Evolutionary conservation across 345 rosid species (phyloP).

Genomic region (Rhodamnia argentea): DNA sequence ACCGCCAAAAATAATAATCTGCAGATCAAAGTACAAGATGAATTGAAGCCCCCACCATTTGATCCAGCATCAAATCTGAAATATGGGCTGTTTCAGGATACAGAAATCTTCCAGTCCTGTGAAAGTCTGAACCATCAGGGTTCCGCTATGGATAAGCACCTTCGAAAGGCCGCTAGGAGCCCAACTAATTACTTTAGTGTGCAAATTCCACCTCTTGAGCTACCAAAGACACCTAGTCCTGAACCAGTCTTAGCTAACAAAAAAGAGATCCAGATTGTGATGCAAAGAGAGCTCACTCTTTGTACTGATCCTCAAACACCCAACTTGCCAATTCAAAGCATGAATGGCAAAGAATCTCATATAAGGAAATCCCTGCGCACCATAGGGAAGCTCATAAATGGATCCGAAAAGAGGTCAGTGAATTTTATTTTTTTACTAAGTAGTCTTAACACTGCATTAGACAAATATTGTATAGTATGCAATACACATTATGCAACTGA

Average conservation of each 20-base stretch:
- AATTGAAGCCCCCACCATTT: slow-evolving; percentile 5
- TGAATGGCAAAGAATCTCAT: slow-evolving; percentile 61
- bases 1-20: slow-evolving; percentile 19
- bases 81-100: slow-evolving; percentile 17
- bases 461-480: not conserved
- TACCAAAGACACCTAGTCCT: slow-evolving; percentile 36
- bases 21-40: slow-evolving; percentile 10
- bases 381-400: slow-evolving; percentile 78
- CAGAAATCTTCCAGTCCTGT: slow-evolving; percentile 15
- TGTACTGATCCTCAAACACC: slow-evolving; percentile 28
- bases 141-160: slow-evolving; percentile 4
- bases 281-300: slow-evolving; percentile 20
- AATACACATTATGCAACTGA: not conserved
- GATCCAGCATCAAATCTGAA: slow-evolving; percentile 15
- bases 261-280: slow-evolving; percentile 28
- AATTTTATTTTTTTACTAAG: not conserved
- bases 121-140: slow-evolving; percentile 14
- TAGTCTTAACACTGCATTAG: not conserved
- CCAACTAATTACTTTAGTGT: not conserved
- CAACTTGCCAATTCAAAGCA: not conserved
- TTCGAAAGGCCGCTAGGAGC: not conserved
- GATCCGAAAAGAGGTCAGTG: slow-evolving; percentile 68
- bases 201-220: slow-evolving; percentile 41
- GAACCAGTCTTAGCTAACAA: slow-evolving; percentile 23
- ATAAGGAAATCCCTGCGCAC: slow-evolving; percentile 74